A percentile compares a stretch with the other conserved stretches of the same genome.
Evolutionary conservation across 1,139 yeast genomes (phyloP).

Genomic region (Geotrichum bryndzae): DNA sequence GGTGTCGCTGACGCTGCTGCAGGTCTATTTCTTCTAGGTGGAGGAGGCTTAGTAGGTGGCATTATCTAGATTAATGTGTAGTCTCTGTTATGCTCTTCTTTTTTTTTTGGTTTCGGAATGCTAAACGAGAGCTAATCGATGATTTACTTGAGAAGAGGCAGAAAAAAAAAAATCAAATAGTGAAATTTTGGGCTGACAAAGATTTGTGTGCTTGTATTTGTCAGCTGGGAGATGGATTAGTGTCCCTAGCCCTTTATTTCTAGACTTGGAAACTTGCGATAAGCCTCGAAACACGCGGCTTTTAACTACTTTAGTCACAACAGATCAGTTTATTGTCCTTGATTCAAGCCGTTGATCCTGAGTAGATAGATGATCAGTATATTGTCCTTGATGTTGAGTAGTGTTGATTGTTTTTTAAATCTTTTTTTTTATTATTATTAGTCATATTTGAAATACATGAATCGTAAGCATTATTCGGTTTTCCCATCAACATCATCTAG

Average conservation of each 20-base stretch:
- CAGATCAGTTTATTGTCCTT: too few species aligned
- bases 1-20: not conserved
- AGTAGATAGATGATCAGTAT: too few species aligned
- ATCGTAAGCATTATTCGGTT: not conserved
- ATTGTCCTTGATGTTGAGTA: not conserved
- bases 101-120: not conserved
- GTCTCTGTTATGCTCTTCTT: not conserved
- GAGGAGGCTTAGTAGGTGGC: slow-evolving; percentile 17
- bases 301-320: not conserved
- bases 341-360: too few species aligned
- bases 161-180: slow-evolving; percentile 13
- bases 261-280: not conserved
- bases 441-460: not conserved
- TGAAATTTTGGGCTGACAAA: not conserved
- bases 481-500: not conserved
- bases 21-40: slow-evolving; percentile 8
- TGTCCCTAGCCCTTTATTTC: not conserved
- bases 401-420: not conserved
- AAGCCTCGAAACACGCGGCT: not conserved
- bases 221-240: not conserved
- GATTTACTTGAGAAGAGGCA: slow-evolving; percentile 18
- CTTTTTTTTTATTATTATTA: not conserved
- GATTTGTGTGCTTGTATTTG: not conserved
- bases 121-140: not conserved
- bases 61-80: not conserved